phyloP scores from a whole-genome alignment of 345 rosid species.

The Psidium guajava region DNA sequence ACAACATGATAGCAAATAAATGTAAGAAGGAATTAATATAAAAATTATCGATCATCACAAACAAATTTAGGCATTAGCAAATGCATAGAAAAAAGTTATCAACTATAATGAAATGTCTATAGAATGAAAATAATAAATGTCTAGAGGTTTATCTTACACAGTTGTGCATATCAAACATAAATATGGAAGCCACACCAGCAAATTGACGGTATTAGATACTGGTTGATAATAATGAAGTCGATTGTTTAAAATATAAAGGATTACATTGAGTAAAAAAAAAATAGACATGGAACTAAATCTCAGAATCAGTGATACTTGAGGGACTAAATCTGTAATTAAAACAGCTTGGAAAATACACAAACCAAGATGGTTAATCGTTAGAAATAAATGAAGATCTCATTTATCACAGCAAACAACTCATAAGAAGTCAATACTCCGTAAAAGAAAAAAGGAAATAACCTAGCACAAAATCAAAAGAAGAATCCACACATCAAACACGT shows the following conservation, averaged over 20 bases:
- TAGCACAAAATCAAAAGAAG: not conserved
- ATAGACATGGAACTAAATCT: not conserved
- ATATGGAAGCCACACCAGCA: not conserved
- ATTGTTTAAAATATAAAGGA: not conserved
- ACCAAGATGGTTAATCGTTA: not conserved
- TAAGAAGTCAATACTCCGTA: not conserved
- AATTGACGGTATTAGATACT: not conserved
- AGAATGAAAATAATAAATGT: not conserved
- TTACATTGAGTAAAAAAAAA: too few species aligned
- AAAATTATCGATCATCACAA: not conserved
- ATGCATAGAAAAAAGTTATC: not conserved
- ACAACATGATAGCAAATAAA: not conserved
- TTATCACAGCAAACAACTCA: not conserved
- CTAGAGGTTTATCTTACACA: not conserved
- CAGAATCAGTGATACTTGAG: not conserved
- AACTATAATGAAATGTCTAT: too few species aligned
- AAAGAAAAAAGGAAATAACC: not conserved
- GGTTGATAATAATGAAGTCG: too few species aligned
- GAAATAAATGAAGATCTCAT: not conserved
- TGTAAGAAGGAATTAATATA: not conserved
- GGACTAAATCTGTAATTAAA: too few species aligned
- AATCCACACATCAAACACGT: too few species aligned
- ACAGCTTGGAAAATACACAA: not conserved
- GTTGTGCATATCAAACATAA: not conserved
- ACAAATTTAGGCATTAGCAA: not conserved